A percentile compares a stretch with the other conserved stretches of the same genome.
Conservation (phyloP, 2,329 filamentous ascomycete genomes). For the Aspergillus neoniger region DNA sequence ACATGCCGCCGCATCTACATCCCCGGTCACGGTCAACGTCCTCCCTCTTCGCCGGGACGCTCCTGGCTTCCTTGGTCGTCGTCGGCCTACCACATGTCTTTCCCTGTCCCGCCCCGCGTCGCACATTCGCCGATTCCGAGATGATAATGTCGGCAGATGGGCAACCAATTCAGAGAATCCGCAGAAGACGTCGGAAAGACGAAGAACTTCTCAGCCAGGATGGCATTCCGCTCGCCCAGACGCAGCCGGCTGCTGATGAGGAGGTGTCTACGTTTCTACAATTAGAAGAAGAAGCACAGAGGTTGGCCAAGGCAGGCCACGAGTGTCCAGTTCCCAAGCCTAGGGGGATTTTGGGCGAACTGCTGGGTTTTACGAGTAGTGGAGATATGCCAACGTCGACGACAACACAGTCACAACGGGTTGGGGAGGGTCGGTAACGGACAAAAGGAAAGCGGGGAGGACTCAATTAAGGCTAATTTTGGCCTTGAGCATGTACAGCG, state of each 20-base stretch:
- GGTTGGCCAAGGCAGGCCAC: constrained; percentile 53
- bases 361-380: constrained; percentile 67
- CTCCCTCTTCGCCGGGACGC: constrained; percentile 90
- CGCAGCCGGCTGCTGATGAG: constrained; percentile 33
- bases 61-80: constrained; percentile 86
- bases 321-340: constrained; percentile 95
- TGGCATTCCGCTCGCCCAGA: constrained; percentile 15
- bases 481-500: not conserved
- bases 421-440: constrained; percentile 14
- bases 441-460: not conserved
- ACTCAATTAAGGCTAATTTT: not conserved
- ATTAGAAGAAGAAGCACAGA: constrained; percentile 44
- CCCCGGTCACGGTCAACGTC: constrained; percentile 91
- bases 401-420: constrained; percentile 7
- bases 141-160: constrained; percentile 45
- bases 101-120: constrained; percentile 82
- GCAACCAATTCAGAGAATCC: constrained; percentile 43
- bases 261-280: constrained; percentile 49
- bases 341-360: constrained; percentile 71
- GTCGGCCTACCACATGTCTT: constrained; percentile 87
- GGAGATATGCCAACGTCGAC: constrained; percentile 20
- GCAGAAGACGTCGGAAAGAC: constrained; percentile 40
- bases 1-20: constrained; percentile 83
- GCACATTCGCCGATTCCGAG: constrained; percentile 71
- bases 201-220: constrained; percentile 22